Evolutionary conservation across 441 rosid species (phyloP), one percentile per base, ranked within the genome.

Genomic region (Brassica hybrid): DNA sequence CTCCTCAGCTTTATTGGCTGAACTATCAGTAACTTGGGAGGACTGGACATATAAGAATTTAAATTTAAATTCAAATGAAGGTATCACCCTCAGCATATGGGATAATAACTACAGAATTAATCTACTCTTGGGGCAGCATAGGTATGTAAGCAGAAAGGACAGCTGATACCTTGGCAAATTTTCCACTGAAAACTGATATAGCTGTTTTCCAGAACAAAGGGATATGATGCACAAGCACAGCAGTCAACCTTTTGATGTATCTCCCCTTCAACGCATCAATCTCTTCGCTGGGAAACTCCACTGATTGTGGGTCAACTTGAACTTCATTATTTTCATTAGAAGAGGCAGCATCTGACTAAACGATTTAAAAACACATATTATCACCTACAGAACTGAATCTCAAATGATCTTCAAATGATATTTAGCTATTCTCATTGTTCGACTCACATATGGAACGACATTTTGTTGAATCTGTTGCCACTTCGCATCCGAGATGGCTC

Each of bases 171-270:
- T 95, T 95, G 4, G 97, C 98, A 82, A 95, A 95, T 86, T 95
- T 95, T 76, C 98, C 98, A 77, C 90, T 88, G 85, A 89, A 93
- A 86, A 95, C 85, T 79, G 97, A 89, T 80, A 93, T 84, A 23
- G 99, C 90, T 69, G 91, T 84, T 87, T 91, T 96, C 99, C 98
- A 96, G 77, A 96, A 94, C 62, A 92, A 90, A 71, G 98, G 98
- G 79, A 96, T 83, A 79, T 93, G 94, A 84, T 85, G 88, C 79
- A 91, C 83, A 77, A 96, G 84, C 63, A 94, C 98, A 74, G 94
- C 85, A 67, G 97, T 95, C 81, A 93, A 82, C 83, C 99, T 84
- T 64, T 88, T 86, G 68, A 96, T 88, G 76, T 92, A 93, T 82
- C 88, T 90, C 84, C 90, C 94, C 84, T 93, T 87, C 75, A 93